phyloP scores from a whole-genome alignment of 148 eudicot species.

The Camellia granthamiana region DNA sequence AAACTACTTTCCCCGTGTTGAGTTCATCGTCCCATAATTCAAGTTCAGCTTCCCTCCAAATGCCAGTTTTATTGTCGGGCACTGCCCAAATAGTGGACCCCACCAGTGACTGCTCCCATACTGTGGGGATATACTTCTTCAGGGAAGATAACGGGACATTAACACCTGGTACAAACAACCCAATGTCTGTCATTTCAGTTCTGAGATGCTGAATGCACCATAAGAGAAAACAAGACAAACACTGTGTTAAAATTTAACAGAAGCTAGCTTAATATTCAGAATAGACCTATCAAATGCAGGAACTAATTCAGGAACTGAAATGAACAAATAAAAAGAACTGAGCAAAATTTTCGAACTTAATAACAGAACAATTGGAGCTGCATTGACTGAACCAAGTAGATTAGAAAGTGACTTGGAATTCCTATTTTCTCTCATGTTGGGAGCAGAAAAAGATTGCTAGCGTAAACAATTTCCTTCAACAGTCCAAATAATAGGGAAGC shows the following conservation, averaged over 20 bases:
- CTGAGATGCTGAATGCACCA: neutral
- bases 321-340: neutral
- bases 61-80: conserved; percentile 45
- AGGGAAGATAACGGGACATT: conserved; percentile 60
- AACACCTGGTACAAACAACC: conserved; percentile 44
- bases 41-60: conserved; percentile 93
- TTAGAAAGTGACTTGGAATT: neutral
- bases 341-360: neutral
- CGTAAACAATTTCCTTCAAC: neutral
- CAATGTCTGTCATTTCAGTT: neutral
- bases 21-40: conserved; percentile 74
- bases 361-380: neutral
- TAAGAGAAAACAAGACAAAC: neutral
- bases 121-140: conserved; percentile 59
- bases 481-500: conserved; percentile 3
- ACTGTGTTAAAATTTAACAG: neutral
- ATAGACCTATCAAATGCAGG: neutral
- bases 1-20: conserved; percentile 49
- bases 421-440: neutral
- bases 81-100: conserved; percentile 77
- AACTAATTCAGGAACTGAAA: neutral
- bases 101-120: conserved; percentile 54
- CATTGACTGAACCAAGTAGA: conserved; percentile 1
- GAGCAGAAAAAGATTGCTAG: neutral
- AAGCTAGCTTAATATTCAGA: neutral